Base-by-base conservation (phyloP, 495 filamentous ascomycete genomes). In the Xylaria curta region DNA sequence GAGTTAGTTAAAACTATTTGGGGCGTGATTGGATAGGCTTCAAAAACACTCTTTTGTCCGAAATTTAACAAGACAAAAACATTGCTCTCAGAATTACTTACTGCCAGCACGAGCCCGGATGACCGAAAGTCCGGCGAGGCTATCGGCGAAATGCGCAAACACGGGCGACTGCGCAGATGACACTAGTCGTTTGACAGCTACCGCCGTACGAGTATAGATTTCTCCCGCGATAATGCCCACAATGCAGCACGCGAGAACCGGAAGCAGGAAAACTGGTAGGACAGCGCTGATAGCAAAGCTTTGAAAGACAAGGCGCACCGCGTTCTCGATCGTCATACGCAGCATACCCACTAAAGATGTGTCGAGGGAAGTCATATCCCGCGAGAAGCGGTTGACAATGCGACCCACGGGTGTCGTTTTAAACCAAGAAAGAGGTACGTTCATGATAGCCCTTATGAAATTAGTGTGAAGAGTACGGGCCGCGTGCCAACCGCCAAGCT, bases 321-420 rank as follows among this genome's bases (percentile, higher is more conserved):
- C 71, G 49, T 71, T 80, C 60, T 86, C 84, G 19, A 86, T 72
- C 10, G 80, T 79, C 68, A 77, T 74, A 5, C 81, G 78, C 3
- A 87, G 74, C 78, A 83, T 81, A 9, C 81, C 78, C 4, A 80
- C 78, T 12, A 87, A 53, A 9, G 40, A 13, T 4, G 67, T 79
- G 54, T 84, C 81, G 26, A 87, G 76, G 0, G 82, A 82, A 42
- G 81, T 78, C 56, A 89, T 75, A 73, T 89, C 88, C 17, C 84
- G 81, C 4, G 85, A 83, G 66, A 90, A 87, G 24, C 88, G 82
- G 72, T 89, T 89, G 44, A 88, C 80, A 54, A 89, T 84, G n/a
- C 85, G 81, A 2, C 88, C 88, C 10, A 87, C 69, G 0, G 88
- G 87, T 15, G 84, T 85, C 15, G 84, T 84, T 78, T 89, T 87